Percentiles rank a stretch among this genome's conserved stretches.
Conservation (phyloP, 1,284 basidiomycete species). For the Gomphus sp. region DNA sequence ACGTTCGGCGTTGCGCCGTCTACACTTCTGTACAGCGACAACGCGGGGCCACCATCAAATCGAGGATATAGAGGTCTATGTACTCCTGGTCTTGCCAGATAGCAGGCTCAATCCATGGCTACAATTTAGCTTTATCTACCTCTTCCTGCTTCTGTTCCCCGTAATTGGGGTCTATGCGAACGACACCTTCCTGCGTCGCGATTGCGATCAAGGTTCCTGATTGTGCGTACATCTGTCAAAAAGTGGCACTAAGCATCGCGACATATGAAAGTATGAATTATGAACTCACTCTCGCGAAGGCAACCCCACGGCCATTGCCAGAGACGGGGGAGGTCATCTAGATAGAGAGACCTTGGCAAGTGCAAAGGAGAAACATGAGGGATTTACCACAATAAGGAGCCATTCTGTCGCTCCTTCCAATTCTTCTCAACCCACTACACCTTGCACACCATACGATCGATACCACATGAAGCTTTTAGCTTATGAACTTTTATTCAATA, state of each 20-base stretch:
- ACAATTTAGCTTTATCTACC: conserved; percentile 11
- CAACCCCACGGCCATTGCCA: conserved; percentile 66
- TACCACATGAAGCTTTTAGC: conserved; percentile 66
- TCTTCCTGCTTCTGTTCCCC: conserved; percentile 7
- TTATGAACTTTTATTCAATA: conserved; percentile 57
- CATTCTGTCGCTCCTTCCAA: conserved; percentile 45
- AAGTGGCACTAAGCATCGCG: neutral
- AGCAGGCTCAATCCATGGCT: neutral
- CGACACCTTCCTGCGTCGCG: conserved; percentile 77
- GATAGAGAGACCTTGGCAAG: conserved; percentile 2
- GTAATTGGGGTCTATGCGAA: conserved; percentile 46
- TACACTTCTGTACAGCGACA: conserved; percentile 61
- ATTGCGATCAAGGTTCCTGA: conserved; percentile 68
- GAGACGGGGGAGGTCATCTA: conserved; percentile 59
- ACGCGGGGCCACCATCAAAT: conserved; percentile 1
- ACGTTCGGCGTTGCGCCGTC: conserved; percentile 79
- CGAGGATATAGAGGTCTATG: conserved; percentile 5
- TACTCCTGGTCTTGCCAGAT: neutral
- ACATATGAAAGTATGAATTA: conserved; percentile 1
- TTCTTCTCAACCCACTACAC: conserved; percentile 13
- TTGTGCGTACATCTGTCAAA: conserved; percentile 60
- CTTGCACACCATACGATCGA: conserved; percentile 52
- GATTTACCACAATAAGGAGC: conserved; percentile 67
- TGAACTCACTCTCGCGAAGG: conserved; percentile 59
- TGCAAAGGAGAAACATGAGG: conserved; percentile 2